These are phyloP conservation scores for Paradendryphiella salina DNA, from an alignment of 2,329 filamentous ascomycete genomes.

Conservation along the genomic window DNA sequence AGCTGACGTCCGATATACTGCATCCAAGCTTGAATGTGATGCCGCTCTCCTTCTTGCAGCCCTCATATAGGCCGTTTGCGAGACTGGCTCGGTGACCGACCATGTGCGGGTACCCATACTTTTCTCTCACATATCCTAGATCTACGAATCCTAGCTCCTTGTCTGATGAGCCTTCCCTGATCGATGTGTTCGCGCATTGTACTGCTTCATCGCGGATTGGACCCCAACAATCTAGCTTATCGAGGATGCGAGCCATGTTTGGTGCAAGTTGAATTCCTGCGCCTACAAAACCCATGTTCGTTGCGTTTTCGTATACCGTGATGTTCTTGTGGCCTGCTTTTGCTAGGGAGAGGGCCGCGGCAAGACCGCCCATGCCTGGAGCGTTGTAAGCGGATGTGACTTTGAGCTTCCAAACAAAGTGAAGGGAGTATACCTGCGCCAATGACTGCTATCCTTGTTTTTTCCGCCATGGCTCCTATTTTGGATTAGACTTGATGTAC, in stretches of 20 bases:
- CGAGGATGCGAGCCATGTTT: slow-evolving; percentile 77
- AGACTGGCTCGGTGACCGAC: slow-evolving; percentile 76
- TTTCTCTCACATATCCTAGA: slow-evolving; percentile 66
- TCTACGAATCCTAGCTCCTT: slow-evolving; percentile 71
- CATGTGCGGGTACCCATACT: slow-evolving; percentile 77
- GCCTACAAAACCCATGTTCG: slow-evolving; percentile 76
- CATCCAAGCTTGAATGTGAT: slow-evolving; percentile 72
- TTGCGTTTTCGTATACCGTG: slow-evolving; percentile 72
- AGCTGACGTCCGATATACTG: slow-evolving; percentile 59
- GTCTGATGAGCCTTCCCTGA: slow-evolving; percentile 71
- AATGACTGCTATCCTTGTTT: slow-evolving; percentile 39
- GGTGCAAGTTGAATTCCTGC: slow-evolving; percentile 84
- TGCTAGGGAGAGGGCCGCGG: slow-evolving; percentile 71
- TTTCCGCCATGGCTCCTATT: slow-evolving; percentile 31
- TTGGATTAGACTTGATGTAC: neutral
- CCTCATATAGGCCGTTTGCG: slow-evolving; percentile 69
- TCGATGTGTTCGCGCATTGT: slow-evolving; percentile 70
- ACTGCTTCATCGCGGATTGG: slow-evolving; percentile 72
- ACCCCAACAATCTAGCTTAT: slow-evolving; percentile 72
- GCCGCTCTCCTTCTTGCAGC: slow-evolving; percentile 63
- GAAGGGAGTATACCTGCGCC: slow-evolving; percentile 34
- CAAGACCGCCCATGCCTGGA: slow-evolving; percentile 78
- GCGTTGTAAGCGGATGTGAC: slow-evolving; percentile 13
- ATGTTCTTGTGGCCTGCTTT: slow-evolving; percentile 75
- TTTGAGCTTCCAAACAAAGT: neutral